phyloP scores from a whole-genome alignment of 2,329 filamentous ascomycete genomes.

The Fusarium sororula region DNA sequence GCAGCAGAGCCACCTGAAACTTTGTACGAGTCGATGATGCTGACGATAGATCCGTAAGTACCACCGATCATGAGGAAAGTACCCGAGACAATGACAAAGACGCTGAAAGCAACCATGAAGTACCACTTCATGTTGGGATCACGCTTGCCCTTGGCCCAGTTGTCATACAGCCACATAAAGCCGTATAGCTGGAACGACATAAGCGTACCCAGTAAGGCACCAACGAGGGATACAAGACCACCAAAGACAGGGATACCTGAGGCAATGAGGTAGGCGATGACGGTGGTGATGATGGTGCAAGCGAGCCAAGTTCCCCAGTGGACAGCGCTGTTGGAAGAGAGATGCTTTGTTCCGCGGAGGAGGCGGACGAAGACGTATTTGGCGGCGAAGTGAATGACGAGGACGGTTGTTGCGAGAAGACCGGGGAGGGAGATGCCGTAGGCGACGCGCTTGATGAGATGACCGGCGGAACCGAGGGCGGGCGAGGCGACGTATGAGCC shows the following conservation, averaged over 20 bases:
- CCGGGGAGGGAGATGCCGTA: slow-evolving; percentile 52
- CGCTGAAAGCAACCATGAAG: slow-evolving; percentile 24
- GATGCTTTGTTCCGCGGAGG: slow-evolving; percentile 44
- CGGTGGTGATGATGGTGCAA: slow-evolving; percentile 39
- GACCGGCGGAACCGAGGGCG: slow-evolving; percentile 56
- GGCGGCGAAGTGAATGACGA: slow-evolving; percentile 40
- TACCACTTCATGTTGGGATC: slow-evolving; percentile 18
- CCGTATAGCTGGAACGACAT: slow-evolving; percentile 45
- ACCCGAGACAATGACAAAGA: slow-evolving; percentile 31
- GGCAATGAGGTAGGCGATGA: slow-evolving; percentile 44
- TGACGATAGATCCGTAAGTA: slow-evolving; percentile 55
- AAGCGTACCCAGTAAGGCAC: slow-evolving; percentile 43
- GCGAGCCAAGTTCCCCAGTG: slow-evolving; percentile 47
- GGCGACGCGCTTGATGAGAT: slow-evolving; percentile 53
- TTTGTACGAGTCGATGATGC: slow-evolving; percentile 47
- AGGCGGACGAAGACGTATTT: slow-evolving; percentile 32
- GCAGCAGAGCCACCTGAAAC: slow-evolving; percentile 48
- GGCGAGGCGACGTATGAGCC: slow-evolving; percentile 58
- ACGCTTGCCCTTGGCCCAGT: slow-evolving; percentile 34
- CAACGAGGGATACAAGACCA: slow-evolving; percentile 42
- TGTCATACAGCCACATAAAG: slow-evolving; percentile 44
- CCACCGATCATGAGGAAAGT: slow-evolving; percentile 55
- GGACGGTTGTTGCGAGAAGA: slow-evolving; percentile 40
- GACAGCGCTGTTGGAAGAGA: slow-evolving; percentile 39
- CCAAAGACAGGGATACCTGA: slow-evolving; percentile 41